Base-by-base conservation (phyloP, 345 rosid genomes). In the Dimocarpus longan region DNA sequence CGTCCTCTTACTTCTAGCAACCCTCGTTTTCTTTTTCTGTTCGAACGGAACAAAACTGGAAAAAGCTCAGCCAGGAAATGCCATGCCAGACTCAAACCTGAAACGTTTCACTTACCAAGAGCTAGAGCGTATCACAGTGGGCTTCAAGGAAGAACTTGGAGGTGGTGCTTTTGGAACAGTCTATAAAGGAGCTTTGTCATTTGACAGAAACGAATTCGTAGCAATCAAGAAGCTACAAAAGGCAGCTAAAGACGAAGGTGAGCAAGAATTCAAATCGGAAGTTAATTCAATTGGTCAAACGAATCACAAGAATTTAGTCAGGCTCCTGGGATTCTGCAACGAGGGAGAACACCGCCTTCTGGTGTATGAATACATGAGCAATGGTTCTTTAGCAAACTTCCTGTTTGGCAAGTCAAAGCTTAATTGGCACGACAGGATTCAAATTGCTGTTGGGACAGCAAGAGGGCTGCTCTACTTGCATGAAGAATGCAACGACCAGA, bases 291-390 rank as follows among this genome's bases (percentile, higher is more conserved):
- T 87, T 39, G 80, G 83, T 56, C 65, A 72, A 57, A 87, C 87
- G 8, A 80, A 84, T 66, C 86, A 87, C 82, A 85, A 68, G 83
- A 85, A 87, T 66, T 50, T 87, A 39, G 86, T 81, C 4, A 50
- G 66, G 62, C 70, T 87, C 18, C 81, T 77, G 19, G 90, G 90
- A 37, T 85, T 73, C 80, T 81, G 86, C 80, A 77, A 78, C 0
- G 84, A 87, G 50, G 85, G 79, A 18, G 74, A 79, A 40, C 68
- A 85, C 66, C 79, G 89, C 40, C 76, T 81, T 43, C 73, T 85
- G 37, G 86, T 83, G 32, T 81, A 87, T 44, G 86, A 83, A 68
- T 83, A 66, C 75, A 66, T 83, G 86, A 82, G 81, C 64, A 68
- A 80, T 42, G 79, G 79, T 32, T 80, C 67, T 37, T 16, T 64